These are phyloP conservation scores for Scytalidium sp. DNA, from an alignment of 2,329 filamentous ascomycete genomes.

Conservation along the genomic window DNA sequence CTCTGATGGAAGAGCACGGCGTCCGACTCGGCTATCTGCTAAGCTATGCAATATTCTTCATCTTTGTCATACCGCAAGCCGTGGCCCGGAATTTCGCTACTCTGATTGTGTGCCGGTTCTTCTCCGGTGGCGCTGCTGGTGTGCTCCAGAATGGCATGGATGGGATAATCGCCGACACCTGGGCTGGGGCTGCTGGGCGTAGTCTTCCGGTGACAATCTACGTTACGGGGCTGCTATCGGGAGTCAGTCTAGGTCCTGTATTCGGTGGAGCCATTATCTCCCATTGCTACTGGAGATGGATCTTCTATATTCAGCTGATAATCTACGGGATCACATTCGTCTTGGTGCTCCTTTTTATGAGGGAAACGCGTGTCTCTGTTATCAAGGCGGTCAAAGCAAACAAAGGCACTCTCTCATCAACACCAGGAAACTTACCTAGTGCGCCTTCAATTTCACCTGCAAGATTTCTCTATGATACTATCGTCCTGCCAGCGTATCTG, in stretches of 20 bases:
- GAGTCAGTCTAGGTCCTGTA: conserved; percentile 43
- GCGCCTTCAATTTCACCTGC: no score
- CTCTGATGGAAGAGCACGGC: conserved; percentile 36
- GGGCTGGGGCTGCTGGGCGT: conserved; percentile 17
- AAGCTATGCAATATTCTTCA: conserved; percentile 23
- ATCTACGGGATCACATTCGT: conserved; percentile 15
- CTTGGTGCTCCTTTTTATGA: conserved; percentile 13
- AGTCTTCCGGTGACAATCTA: conserved; percentile 40
- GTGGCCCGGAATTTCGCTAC: conserved; percentile 31
- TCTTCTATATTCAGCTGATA: conserved; percentile 45
- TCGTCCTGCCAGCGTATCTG: conserved; percentile 37
- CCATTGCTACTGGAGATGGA: conserved; percentile 40
- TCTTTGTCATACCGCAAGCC: conserved; percentile 21
- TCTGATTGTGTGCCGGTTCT: conserved; percentile 25
- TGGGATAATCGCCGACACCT: conserved; percentile 17
- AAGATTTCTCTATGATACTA: no score
- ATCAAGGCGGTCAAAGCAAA: conserved; percentile 28
- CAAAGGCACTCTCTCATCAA: no score
- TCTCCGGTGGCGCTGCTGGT: conserved; percentile 23
- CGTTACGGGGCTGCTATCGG: conserved; percentile 74
- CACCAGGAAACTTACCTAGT: no score
- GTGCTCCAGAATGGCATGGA: conserved; percentile 14
- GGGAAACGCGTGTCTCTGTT: conserved; percentile 40
- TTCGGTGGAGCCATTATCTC: conserved; percentile 1
- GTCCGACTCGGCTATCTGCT: conserved; percentile 23